Evolutionary conservation across 257 asterid species (phyloP), one percentile per base, ranked within the genome.

Genomic region (Osmanthus fragrans): DNA sequence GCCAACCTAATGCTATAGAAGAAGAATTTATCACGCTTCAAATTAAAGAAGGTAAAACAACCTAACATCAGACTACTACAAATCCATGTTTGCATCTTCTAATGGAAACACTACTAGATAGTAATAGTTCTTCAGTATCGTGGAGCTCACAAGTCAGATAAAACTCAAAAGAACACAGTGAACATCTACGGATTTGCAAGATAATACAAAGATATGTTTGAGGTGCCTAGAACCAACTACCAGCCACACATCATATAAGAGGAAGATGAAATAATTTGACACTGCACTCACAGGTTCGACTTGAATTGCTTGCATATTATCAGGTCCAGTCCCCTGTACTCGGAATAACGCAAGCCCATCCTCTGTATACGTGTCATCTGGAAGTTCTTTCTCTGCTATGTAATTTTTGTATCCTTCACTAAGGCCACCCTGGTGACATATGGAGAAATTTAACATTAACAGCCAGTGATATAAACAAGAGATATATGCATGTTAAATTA

Each of bases 221-320:
- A 70, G 34, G 36, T 29, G 27, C 39, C 56, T 25, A 32, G 66
- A 58, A 33, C 45, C 70, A 51, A 60, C 72, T 71, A 56, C 40
- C 69, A 64, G 77, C 39, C 68, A 56, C 64, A 16, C 56, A 63
- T 75, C 36, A n/a, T 27, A 45, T 23, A 23, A 15, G 49, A 67
- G 9, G 19, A 12, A 45, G 70, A 74, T 2, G 51, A 71, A 76
- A 21, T 23, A 79, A 70, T 65, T 30, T 63, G 73, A 79, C 63
- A 73, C 6, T 70, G 21, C 70, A 82, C 94, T 90, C 88, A 96
- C 99, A 30, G 97, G 93, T 86, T 91, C 97, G 77, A 94, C 98
- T 94, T 96, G 98, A 87, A 96, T 94, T 78, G 98, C 91, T 85
- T 96, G 99, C 99, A 96, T 96, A 88, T 96, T 89, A 54, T 96